Base-by-base conservation (phyloP, 2,329 filamentous ascomycete species). In the Apiospora kogelbergensis region DNA sequence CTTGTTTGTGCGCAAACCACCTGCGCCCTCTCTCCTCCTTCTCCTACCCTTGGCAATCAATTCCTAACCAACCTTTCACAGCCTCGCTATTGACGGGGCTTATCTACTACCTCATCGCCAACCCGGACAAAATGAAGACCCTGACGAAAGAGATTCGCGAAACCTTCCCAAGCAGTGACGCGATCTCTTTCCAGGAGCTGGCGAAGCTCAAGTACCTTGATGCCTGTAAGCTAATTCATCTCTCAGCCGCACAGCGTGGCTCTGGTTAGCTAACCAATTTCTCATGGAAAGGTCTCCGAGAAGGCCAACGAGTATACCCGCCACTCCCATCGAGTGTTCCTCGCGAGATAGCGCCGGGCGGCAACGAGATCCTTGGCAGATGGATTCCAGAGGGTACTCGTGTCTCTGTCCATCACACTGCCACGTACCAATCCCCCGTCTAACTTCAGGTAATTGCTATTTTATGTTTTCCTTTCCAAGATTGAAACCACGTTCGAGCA, bases 161-260 rank as follows among this genome's bases (percentile, higher is more conserved):
- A 2, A 69, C 65, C 2, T 79, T 79, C 57, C 60, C 33, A 2
- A 70, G 53, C 6, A 65, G 69, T 13, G 68, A 74, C 4, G 76
- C 80, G 1, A 79, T 81, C 3, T 72, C 57, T 15, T 69, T 76
- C 10, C 74, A 74, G n/a, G 64, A 66, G 9, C 70, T 75, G 2
- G 67, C 68, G 3, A 66, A 67, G 26, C 68, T 76, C n/a, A 68
- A 71, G 41, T 77, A 76, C 44, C 30, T 76, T n/a, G 76, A 75
- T n/a, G 75, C 75, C 10, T 75, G 45, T 48, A 24, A 48, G 22
- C 22, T 13, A 26, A 7, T 13, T 4, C 10, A 26, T 11, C 45
- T 9, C 45, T 48, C 22, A 13, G 6, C 22, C 2, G 20, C 9
- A n/a, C 3, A 22, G 1, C 7, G 45, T 22, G n/a, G 33, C 7